These are phyloP conservation scores for Plasmodium sp. DNA, from an alignment of 169 alveolate species.

Conservation along the genomic window DNA sequence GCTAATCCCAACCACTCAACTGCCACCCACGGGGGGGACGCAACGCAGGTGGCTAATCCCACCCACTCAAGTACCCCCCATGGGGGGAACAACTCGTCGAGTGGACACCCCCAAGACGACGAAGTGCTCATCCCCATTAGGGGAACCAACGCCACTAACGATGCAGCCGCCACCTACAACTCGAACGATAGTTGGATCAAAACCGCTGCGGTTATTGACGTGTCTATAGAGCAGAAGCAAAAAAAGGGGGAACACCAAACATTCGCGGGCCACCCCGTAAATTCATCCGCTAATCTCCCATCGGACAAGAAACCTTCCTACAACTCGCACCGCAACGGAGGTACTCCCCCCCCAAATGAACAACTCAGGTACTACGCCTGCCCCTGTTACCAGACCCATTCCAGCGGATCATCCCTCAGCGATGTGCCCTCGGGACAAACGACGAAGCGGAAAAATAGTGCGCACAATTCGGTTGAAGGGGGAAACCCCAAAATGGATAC, in stretches of 20 bases:
- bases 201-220: neutral
- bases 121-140: constrained; percentile 1
- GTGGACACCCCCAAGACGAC: neutral
- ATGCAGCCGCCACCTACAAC: neutral
- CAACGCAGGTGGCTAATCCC: neutral
- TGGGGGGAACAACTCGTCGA: neutral
- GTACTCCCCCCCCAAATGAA: neutral
- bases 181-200: neutral
- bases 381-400: neutral
- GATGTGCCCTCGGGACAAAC: neutral
- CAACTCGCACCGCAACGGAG: neutral
- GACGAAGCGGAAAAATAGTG: neutral
- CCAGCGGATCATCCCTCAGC: neutral
- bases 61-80: neutral
- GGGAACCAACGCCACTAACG: neutral
- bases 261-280: neutral
- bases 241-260: neutral
- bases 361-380: neutral
- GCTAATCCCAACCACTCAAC: too few species aligned
- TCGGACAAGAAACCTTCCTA: neutral
- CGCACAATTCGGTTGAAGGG: neutral
- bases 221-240: neutral
- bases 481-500: neutral
- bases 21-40: neutral
- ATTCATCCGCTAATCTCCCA: neutral